These are phyloP conservation scores for Clavariopsis aquatica DNA, from an alignment of 495 filamentous ascomycete species.

Conservation along the genomic window DNA sequence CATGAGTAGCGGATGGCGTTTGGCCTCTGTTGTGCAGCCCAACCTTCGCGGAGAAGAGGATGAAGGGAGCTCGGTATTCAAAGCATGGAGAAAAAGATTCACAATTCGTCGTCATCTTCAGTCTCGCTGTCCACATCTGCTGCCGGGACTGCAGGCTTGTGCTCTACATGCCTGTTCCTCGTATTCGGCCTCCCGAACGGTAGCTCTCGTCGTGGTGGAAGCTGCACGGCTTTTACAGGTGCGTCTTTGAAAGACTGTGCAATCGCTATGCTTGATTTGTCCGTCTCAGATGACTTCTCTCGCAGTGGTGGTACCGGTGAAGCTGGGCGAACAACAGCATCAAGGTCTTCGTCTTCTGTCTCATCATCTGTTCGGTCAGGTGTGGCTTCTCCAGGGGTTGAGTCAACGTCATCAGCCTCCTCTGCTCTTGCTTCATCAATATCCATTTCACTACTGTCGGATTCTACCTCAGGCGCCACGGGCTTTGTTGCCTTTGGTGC, in stretches of 20 bases:
- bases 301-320: constrained; percentile 5
- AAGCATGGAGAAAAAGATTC: neutral
- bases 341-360: constrained; percentile 40
- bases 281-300: constrained; percentile 7
- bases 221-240: constrained; percentile 1
- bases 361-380: constrained; percentile 30
- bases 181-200: constrained; percentile 33
- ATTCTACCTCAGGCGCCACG: constrained; percentile 21
- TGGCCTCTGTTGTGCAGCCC: neutral
- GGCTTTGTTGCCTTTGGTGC: neutral
- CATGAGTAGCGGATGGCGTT: neutral
- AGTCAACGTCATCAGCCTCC: constrained; percentile 23
- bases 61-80: neutral
- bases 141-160: constrained; percentile 7
- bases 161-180: constrained; percentile 8
- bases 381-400: constrained; percentile 16
- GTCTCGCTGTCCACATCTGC: constrained; percentile 36
- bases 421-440: constrained; percentile 29
- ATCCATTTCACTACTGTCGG: constrained; percentile 36
- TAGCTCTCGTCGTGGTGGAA: constrained; percentile 30
- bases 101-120: constrained; percentile 39
- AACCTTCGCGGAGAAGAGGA: neutral
- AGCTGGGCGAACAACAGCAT: constrained; percentile 1
- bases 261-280: constrained; percentile 6
- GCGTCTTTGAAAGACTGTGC: constrained; percentile 16